A percentile compares a stretch with the other conserved stretches of the same genome.
Conservation (phyloP, 805 yeast genomes). For the Ogataea trehalophila region DNA sequence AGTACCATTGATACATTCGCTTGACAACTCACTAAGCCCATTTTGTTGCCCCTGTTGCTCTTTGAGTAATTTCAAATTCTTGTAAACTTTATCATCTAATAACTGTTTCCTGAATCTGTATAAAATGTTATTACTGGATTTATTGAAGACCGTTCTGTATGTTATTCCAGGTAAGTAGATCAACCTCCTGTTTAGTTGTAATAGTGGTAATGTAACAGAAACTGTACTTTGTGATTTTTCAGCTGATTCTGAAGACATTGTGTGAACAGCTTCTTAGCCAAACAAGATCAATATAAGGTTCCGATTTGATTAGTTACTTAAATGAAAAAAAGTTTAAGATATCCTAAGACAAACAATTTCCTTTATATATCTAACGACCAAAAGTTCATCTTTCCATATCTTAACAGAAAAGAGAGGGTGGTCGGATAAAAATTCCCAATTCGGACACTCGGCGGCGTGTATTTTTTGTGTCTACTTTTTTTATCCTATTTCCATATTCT, state of each 20-base stretch:
- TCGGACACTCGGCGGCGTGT: no score
- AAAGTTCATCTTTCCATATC: no score
- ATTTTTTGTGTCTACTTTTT: no score
- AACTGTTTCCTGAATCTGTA: constrained; percentile 12
- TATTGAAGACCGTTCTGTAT: constrained; percentile 50
- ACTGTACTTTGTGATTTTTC: background rate
- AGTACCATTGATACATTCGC: constrained; percentile 7
- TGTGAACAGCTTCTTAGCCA: background rate
- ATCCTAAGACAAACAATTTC: no score
- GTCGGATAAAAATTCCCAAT: no score
- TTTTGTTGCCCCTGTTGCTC: background rate
- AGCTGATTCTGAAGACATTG: constrained; percentile 3
- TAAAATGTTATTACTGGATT: constrained; percentile 31
- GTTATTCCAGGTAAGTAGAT: constrained; percentile 60
- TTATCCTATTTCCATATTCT: no score
- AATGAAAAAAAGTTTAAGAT: no score
- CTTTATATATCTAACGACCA: no score
- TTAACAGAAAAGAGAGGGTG: no score
- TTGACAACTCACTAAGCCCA: background rate
- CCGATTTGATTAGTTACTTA: no score
- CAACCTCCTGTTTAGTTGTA: constrained; percentile 20
- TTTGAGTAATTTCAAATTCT: background rate
- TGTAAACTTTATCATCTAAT: background rate
- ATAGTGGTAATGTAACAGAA: constrained; percentile 16
- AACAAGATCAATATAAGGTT: background rate